Evolutionary conservation across 129 eudicot genomes (phyloP).

Genomic region (Calendula officinalis): DNA sequence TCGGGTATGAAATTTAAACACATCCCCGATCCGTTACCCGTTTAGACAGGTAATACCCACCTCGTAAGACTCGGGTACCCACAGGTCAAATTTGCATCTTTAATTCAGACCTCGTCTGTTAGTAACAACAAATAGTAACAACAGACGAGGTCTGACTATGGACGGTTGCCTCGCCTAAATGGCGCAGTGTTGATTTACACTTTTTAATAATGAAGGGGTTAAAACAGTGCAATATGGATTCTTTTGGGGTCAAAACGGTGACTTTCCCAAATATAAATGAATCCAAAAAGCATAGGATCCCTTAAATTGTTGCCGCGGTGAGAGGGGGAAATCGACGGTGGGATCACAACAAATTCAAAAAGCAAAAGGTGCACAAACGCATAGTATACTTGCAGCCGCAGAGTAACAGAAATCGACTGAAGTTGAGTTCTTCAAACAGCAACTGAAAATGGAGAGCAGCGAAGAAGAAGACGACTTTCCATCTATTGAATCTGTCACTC

Average conservation of each 20-base stretch:
- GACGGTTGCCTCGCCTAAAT: too few relatives aligned
- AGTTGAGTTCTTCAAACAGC: slow-evolving; percentile 26
- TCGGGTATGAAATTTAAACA: too few relatives aligned
- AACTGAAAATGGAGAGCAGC: slow-evolving; percentile 73
- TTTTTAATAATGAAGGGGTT: too few relatives aligned
- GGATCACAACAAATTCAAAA: slow-evolving; percentile 8
- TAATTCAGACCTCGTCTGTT: too few relatives aligned
- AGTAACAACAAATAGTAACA: too few relatives aligned
- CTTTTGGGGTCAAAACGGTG: background rate
- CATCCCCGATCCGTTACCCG: too few relatives aligned
- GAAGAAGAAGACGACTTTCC: slow-evolving; percentile 70
- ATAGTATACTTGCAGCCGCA: slow-evolving; percentile 8
- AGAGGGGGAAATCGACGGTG: background rate
- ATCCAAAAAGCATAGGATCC: background rate
- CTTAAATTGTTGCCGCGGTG: slow-evolving; percentile 3
- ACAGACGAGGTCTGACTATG: too few relatives aligned
- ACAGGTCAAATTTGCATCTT: too few relatives aligned
- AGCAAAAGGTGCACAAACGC: slow-evolving; percentile 19
- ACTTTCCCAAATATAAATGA: background rate
- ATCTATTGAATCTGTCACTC: slow-evolving; percentile 82
- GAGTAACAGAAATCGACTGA: slow-evolving; percentile 15
- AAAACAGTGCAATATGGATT: too few relatives aligned
- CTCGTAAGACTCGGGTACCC: too few relatives aligned
- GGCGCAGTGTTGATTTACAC: too few relatives aligned
- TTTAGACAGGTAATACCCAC: too few relatives aligned